Evolutionary conservation across 129 eudicot genomes (phyloP), one percentile per base, ranked within the genome.

Genomic region (Calendula officinalis): DNA sequence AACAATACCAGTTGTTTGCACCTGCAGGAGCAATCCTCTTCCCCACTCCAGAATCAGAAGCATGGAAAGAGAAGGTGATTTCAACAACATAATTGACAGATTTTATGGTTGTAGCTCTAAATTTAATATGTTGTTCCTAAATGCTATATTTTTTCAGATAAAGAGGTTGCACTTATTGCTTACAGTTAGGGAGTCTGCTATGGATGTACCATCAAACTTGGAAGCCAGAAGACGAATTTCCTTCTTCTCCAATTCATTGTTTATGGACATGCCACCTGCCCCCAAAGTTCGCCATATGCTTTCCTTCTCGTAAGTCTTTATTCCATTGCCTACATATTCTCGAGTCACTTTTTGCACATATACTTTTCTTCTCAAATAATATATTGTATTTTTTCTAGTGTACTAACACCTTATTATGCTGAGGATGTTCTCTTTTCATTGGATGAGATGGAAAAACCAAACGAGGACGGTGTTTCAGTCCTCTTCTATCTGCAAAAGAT

Each of bases 391-490:
- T 60, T 35, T 9, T 77, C 40, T 71, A 90, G 97, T 59, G 95
- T 86, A 58, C 71, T 90, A 77, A 90, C 95, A 46, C 97, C 97
- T 6, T 82, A 84, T 54, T 90, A 82, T 79, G 75, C 84, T 51
- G 97, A 86, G 75, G 95, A 86, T 68, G 97, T 90, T 52, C 92
- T 90, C 32, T 90, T 90, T 78, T 86, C 97, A 13, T 69, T 82
- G 77, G 76, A 77, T 48, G 97, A 84, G 68, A 68, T 90, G 78
- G 92, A 90, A 75, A 68, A 67, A 27, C 83, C 68, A 38, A 86
- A 90, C 61, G 97, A 90, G 84, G 97, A 90, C 68, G 97, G 94
- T 22, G 87, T 90, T 41, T 86, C 97, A 13, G 84, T 86, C 67
- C 92, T 86, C 45, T 90, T 87, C 72, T 90, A 90, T 77, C 62